Conservation (phyloP, 352 stramenopile genomes). For the Phytophthora kernoviae region DNA sequence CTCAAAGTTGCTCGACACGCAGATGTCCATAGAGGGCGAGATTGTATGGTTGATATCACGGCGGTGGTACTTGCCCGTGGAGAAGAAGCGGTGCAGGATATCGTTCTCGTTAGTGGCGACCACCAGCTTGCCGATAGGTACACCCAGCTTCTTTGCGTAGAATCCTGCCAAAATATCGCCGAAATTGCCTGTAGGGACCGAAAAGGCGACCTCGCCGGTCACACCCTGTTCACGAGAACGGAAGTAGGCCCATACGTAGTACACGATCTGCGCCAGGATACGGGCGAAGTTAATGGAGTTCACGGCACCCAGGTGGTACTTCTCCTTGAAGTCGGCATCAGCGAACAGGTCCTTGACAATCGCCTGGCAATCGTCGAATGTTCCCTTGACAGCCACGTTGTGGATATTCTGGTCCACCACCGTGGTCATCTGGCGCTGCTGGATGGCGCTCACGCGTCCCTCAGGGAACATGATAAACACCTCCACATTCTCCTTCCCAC, state of each 20-base stretch:
- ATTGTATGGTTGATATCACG: conserved; percentile 93
- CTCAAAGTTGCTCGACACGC: conserved; percentile 99
- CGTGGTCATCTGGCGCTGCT: conserved; percentile 99
- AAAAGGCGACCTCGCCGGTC: conserved; percentile 90
- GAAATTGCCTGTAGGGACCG: conserved; percentile 99
- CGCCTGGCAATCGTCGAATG: conserved; percentile 99
- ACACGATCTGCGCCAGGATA: conserved; percentile 98
- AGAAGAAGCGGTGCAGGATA: conserved; percentile 99
- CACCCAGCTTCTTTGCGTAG: conserved; percentile 94
- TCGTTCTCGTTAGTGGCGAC: conserved; percentile 99
- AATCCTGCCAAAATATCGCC: conserved; percentile 98
- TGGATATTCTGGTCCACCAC: conserved; percentile 98
- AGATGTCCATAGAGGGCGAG: conserved; percentile 99
- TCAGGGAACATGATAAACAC: conserved; percentile 99
- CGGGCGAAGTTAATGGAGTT: conserved; percentile 99
- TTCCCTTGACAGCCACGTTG: conserved; percentile 94
- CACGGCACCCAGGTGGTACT: conserved; percentile 95
- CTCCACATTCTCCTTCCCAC: conserved; percentile 97
- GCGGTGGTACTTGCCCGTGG: conserved; percentile 96
- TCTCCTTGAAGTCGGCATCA: conserved; percentile 92
- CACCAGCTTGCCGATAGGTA: conserved; percentile 96
- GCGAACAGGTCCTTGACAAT: conserved; percentile 99
- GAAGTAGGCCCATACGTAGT: conserved; percentile 99
- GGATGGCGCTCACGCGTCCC: conserved; percentile 95
- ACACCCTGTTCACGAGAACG: conserved; percentile 74